Conservation (phyloP, 192 early-diverging fungal genomes). For the Entomortierella lignicola region DNA sequence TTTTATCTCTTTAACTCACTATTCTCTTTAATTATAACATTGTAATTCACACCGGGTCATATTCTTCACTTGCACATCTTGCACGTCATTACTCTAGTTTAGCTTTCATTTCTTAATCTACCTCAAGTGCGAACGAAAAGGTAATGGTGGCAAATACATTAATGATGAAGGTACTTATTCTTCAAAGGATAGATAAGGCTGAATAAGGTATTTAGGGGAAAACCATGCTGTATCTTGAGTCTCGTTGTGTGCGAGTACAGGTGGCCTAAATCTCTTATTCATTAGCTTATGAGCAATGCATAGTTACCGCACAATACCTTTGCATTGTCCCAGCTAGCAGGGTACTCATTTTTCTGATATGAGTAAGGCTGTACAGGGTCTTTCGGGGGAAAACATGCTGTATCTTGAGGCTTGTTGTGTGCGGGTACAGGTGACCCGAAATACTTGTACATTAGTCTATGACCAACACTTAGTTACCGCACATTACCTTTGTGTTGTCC, state of each 20-base stretch:
- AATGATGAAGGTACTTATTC: constrained; percentile 7
- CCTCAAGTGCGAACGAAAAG: not conserved
- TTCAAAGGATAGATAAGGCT: not conserved
- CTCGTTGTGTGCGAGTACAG: constrained; percentile 2
- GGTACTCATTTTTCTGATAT: constrained; percentile 5
- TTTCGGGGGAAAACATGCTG: constrained; percentile 1
- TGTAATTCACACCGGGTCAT: too few relatives aligned
- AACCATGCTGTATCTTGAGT: not conserved
- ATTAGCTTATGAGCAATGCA: not conserved
- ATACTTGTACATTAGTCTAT: not conserved
- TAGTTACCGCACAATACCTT: not conserved
- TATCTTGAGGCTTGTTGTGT: constrained; percentile 3
- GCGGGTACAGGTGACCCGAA: constrained; percentile 3
- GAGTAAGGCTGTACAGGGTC: constrained; percentile 4
- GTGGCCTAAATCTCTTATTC: not conserved
- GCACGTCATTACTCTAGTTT: too few relatives aligned
- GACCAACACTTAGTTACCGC: not conserved
- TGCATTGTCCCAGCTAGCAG: constrained; percentile 5
- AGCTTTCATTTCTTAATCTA: too few relatives aligned
- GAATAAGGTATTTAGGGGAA: not conserved
- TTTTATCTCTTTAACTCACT: too few relatives aligned
- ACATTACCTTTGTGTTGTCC: not conserved
- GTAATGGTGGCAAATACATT: constrained; percentile 2
- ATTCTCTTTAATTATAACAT: too few relatives aligned
- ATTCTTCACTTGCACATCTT: too few relatives aligned